Conservation (phyloP, 495 filamentous ascomycete species). For the Talaromyces proteolyticus region DNA sequence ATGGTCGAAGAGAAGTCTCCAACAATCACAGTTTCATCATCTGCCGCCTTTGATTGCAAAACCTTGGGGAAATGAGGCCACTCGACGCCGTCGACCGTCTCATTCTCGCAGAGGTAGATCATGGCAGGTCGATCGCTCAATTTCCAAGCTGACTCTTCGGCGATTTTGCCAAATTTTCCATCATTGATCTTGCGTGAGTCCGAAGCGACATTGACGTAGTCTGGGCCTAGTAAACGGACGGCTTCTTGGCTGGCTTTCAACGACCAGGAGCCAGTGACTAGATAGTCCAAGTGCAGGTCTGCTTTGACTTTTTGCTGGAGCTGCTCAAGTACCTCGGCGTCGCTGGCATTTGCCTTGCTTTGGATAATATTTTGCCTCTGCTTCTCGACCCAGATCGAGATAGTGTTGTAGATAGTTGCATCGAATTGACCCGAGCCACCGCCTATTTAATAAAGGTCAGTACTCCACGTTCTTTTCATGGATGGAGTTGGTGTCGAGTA, state of each 20-base stretch:
- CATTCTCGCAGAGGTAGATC: slow-evolving; percentile 91
- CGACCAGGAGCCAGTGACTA: slow-evolving; percentile 89
- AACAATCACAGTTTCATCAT: slow-evolving; percentile 60
- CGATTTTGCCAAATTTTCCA: slow-evolving; percentile 87
- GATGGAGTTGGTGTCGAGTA: neutral
- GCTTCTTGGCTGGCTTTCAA: slow-evolving; percentile 89
- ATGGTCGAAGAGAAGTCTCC: slow-evolving; percentile 88
- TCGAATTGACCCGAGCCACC: slow-evolving; percentile 82
- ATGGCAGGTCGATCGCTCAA: slow-evolving; percentile 64
- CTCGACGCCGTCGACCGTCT: slow-evolving; percentile 90
- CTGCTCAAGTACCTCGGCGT: slow-evolving; percentile 50
- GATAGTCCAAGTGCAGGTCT: slow-evolving; percentile 76
- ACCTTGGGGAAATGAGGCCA: slow-evolving; percentile 69
- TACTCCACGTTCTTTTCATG: neutral
- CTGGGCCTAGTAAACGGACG: slow-evolving; percentile 62
- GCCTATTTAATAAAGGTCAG: slow-evolving; percentile 7
- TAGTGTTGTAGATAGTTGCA: slow-evolving; percentile 74
- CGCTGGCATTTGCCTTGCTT: slow-evolving; percentile 25
- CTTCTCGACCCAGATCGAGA: slow-evolving; percentile 69
- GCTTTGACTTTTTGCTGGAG: slow-evolving; percentile 57
- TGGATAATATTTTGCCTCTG: slow-evolving; percentile 28
- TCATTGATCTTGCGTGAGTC: slow-evolving; percentile 64
- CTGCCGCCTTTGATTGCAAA: slow-evolving; percentile 44
- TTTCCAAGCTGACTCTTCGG: slow-evolving; percentile 69
- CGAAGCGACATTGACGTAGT: slow-evolving; percentile 72